Conservation (phyloP, 2,329 filamentous ascomycete genomes). For the Cytospora chrysosperma region DNA sequence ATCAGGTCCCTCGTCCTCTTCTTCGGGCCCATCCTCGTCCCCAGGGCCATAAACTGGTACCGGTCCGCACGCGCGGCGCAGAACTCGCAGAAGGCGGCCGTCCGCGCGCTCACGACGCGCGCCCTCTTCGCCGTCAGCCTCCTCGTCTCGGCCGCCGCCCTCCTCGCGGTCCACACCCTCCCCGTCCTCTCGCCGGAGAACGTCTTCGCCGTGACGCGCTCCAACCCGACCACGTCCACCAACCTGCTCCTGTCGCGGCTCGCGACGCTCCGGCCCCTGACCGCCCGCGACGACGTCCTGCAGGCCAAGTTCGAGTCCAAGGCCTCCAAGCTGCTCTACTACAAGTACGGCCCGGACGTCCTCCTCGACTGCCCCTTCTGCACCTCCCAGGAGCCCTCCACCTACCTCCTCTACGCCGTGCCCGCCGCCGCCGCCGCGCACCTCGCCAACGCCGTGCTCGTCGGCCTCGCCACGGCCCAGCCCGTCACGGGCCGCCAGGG, state of each 20-base stretch:
- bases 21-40: slow-evolving; percentile 71
- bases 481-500: slow-evolving; percentile 62
- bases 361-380: slow-evolving; percentile 82
- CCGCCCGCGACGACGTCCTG: slow-evolving; percentile 61
- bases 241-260: slow-evolving; percentile 83
- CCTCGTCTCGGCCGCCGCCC: slow-evolving; percentile 45
- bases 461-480: slow-evolving; percentile 73
- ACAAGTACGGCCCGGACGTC: slow-evolving; percentile 75
- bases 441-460: slow-evolving; percentile 68
- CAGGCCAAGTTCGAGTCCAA: slow-evolving; percentile 66
- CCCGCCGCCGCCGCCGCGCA: slow-evolving; percentile 75
- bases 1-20: slow-evolving; percentile 57
- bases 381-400: slow-evolving; percentile 62
- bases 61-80: slow-evolving; percentile 51
- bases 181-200: slow-evolving; percentile 73
- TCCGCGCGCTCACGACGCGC: slow-evolving; percentile 59
- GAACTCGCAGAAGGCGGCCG: slow-evolving; percentile 42
- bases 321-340: slow-evolving; percentile 75
- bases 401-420: slow-evolving; percentile 79
- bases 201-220: slow-evolving; percentile 74
- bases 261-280: slow-evolving; percentile 56
- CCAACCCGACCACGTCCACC: slow-evolving; percentile 80
- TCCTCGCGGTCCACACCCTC: slow-evolving; percentile 61
- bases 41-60: slow-evolving; percentile 64
- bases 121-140: slow-evolving; percentile 60